Evolutionary conservation across 495 filamentous ascomycete species (phyloP), one percentile per base, ranked within the genome.

Genomic region (Hypoxylon lienhwacheense): DNA sequence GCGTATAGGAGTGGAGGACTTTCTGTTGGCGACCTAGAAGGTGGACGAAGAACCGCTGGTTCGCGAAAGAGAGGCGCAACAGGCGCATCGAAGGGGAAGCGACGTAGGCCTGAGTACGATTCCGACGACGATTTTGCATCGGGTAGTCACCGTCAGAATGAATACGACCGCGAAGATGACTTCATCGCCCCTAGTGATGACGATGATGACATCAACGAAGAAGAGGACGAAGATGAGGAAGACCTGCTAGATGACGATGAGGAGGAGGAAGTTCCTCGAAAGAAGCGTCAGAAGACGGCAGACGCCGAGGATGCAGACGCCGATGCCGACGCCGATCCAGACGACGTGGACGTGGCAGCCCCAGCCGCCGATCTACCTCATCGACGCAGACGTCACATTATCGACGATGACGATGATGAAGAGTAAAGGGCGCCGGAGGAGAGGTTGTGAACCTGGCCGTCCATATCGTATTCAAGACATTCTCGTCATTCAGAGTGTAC

Each of bases 131-230:
- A 81, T 47, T 83, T 85, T 1, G 80, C 82, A 26, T 76, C 84
- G 31, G 81, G 83, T 2, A 73, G 77, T 17, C 79, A 78, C 12
- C 77, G 80, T 15, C 81, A 89, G 55, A 90, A 97, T 63, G 88
- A 92, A 65, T 97, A 91, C 61, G 87, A 90, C 54, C 81, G 85
- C 63, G 86, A 89, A 17, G 87, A 91, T 58, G 87, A 84, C 4
- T 91, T 91, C 68, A 70, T 91, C 47, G 87, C 87, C 7, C 80
- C 79, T 26, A 90, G 86, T 59, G 87, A 88, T 57, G 87, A 89
- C 53, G 87, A 88, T 28, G 70, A 83, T 6, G 83, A 82, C 55
- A 74, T 78, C 22, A 77, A 66, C 12, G 82, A 66, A 10, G 80
- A 77, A 7, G 83, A 77, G 19, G 85, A 85, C 4, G 85, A 83